These are phyloP conservation scores for Lactuca saligna DNA, from an alignment of 129 eudicot species.

Conservation along the genomic window DNA sequence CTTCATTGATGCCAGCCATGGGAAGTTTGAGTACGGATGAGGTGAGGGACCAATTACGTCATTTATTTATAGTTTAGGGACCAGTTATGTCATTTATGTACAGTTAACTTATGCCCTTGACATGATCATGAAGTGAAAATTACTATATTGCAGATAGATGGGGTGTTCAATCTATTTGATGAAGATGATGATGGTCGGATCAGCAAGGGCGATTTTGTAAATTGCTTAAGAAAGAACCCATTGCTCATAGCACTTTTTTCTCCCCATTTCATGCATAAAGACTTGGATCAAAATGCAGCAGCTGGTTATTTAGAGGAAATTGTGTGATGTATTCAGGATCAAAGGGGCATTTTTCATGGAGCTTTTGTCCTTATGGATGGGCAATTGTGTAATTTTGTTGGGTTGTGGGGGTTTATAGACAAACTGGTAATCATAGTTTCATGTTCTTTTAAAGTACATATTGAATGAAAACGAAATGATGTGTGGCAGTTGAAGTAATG, in stretches of 20 bases:
- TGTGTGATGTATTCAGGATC: constrained; percentile 30
- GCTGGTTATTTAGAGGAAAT: constrained; percentile 40
- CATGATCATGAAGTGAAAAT: not conserved
- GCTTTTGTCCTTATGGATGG: constrained; percentile 15
- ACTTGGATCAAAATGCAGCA: constrained; percentile 23
- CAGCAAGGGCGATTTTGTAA: constrained; percentile 67
- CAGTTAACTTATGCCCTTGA: not conserved
- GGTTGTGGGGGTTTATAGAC: constrained; percentile 1
- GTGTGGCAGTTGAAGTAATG: too few relatives aligned
- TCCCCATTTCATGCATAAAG: constrained; percentile 39
- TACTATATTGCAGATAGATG: constrained; percentile 52
- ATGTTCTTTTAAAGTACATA: not conserved
- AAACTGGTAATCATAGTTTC: not conserved
- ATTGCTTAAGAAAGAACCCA: constrained; percentile 72
- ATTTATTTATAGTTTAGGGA: not conserved
- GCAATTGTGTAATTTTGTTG: constrained; percentile 32
- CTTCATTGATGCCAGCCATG: constrained; percentile 46
- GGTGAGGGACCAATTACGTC: constrained; percentile 38
- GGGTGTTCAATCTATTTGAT: constrained; percentile 62
- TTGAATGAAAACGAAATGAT: not conserved
- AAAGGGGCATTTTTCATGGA: constrained; percentile 9
- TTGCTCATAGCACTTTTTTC: constrained; percentile 74
- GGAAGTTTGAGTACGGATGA: constrained; percentile 53
- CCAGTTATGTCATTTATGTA: not conserved
- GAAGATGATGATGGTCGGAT: constrained; percentile 60